Percentiles rank a stretch among this genome's conserved stretches.
Conservation (phyloP, 306 rosid genomes). For the Medicago truncatula region DNA sequence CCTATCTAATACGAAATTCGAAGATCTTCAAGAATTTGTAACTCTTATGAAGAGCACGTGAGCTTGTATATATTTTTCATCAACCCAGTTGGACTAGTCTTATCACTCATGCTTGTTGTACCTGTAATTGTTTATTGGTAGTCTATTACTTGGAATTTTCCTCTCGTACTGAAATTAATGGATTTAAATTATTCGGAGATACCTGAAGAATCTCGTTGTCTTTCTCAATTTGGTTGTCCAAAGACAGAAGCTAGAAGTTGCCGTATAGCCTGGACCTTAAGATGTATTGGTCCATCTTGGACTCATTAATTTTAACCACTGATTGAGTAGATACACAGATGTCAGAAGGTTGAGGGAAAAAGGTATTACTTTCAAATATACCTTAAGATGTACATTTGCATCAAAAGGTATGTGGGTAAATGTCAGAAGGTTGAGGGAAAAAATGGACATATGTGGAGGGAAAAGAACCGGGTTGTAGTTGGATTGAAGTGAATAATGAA, state of each 20-base stretch:
- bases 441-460: slow-evolving; percentile 71
- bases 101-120: background rate
- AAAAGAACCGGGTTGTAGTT: slow-evolving; percentile 76
- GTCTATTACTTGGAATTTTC: slow-evolving; percentile 23
- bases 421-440: slow-evolving; percentile 68
- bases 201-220: background rate
- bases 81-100: background rate
- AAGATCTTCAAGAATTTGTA: slow-evolving; percentile 52
- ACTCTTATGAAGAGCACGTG: slow-evolving; percentile 48
- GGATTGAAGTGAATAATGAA: slow-evolving; percentile 60
- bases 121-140: background rate
- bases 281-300: too few species aligned
- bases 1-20: slow-evolving; percentile 54
- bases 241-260: background rate
- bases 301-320: too few species aligned
- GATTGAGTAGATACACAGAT: too few species aligned
- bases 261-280: too few species aligned
- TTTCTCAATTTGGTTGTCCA: background rate
- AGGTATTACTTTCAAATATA: slow-evolving; percentile 81
- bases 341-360: too few species aligned
- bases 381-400: too few species aligned
- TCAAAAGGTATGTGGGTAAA: slow-evolving; percentile 87
- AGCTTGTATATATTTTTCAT: slow-evolving; percentile 36
- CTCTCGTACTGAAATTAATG: slow-evolving; percentile 1
- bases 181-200: background rate